phyloP scores from a whole-genome alignment of 2,329 filamentous ascomycete species.

The Neofusicoccum sp. region DNA sequence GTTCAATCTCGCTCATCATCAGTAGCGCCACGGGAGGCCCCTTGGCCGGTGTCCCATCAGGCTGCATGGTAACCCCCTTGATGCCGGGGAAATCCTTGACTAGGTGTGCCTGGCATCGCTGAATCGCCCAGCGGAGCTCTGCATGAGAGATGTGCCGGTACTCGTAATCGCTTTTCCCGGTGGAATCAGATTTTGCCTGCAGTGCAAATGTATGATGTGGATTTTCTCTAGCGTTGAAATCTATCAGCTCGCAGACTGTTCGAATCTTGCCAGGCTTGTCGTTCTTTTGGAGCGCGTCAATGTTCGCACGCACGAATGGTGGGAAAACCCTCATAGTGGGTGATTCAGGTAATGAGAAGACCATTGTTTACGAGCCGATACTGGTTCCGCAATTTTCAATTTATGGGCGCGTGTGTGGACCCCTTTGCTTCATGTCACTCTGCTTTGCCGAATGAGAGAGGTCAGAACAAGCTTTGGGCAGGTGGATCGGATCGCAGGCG shows the following conservation, averaged over 20 bases:
- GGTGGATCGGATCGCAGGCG: too few relatives aligned
- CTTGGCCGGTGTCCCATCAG: slow-evolving; percentile 20
- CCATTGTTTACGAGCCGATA: too few relatives aligned
- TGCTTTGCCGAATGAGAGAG: too few relatives aligned
- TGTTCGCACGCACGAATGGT: too few relatives aligned
- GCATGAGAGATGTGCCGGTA: not conserved
- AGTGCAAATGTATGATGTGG: slow-evolving; percentile 30
- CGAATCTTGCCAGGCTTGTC: not conserved
- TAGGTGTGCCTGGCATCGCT: not conserved
- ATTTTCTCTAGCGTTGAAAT: slow-evolving; percentile 33
- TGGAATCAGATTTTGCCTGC: slow-evolving; percentile 28
- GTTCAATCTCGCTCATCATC: slow-evolving; percentile 34
- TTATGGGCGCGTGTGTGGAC: too few relatives aligned
- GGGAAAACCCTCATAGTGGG: too few relatives aligned
- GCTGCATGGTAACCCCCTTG: not conserved
- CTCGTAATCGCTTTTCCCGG: slow-evolving; percentile 22
- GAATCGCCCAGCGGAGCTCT: not conserved
- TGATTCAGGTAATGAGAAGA: too few relatives aligned
- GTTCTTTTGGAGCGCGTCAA: too few relatives aligned
- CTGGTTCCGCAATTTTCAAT: too few relatives aligned
- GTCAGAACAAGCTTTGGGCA: too few relatives aligned
- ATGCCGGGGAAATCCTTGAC: not conserved
- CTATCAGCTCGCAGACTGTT: slow-evolving; percentile 28
- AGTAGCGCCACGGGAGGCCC: slow-evolving; percentile 31
- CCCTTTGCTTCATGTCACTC: too few relatives aligned